Conservation (phyloP, 2,329 filamentous ascomycete genomes). For the Tolypocladium album region DNA sequence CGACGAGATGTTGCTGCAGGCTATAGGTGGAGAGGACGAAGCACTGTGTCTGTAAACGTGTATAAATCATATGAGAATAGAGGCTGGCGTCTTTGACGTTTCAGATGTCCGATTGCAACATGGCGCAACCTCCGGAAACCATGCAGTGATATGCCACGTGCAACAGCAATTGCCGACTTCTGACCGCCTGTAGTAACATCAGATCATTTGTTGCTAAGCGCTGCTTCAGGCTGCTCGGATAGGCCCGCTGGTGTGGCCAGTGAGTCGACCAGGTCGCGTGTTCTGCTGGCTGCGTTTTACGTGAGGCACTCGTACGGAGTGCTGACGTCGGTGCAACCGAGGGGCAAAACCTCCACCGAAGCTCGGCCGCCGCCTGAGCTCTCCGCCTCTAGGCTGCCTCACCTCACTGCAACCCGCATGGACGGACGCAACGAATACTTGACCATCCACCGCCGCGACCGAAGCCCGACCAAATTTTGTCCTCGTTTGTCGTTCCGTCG, state of each 20-base stretch:
- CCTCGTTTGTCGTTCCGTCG: background rate
- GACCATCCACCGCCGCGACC: background rate
- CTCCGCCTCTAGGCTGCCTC: background rate
- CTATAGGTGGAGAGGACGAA: conserved; percentile 4
- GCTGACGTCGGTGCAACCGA: conserved; percentile 3
- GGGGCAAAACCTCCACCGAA: background rate
- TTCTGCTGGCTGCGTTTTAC: background rate
- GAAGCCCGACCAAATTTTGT: background rate
- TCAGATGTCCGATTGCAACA: background rate
- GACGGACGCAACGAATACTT: background rate
- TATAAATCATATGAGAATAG: conserved; percentile 21
- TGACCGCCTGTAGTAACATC: background rate
- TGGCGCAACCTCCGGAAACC: background rate
- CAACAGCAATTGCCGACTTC: background rate
- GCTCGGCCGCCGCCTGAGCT: background rate
- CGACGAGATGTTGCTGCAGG: conserved; percentile 3
- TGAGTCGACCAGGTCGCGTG: background rate
- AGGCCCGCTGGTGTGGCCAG: background rate
- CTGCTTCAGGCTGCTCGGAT: background rate
- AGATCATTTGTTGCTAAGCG: background rate
- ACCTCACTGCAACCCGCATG: background rate
- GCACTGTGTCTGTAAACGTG: conserved; percentile 17
- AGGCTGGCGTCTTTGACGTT: conserved; percentile 8
- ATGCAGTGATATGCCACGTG: background rate
- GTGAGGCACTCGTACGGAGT: background rate